Conservation (phyloP, 345 rosid genomes). For the Sapria himalayana region DNA sequence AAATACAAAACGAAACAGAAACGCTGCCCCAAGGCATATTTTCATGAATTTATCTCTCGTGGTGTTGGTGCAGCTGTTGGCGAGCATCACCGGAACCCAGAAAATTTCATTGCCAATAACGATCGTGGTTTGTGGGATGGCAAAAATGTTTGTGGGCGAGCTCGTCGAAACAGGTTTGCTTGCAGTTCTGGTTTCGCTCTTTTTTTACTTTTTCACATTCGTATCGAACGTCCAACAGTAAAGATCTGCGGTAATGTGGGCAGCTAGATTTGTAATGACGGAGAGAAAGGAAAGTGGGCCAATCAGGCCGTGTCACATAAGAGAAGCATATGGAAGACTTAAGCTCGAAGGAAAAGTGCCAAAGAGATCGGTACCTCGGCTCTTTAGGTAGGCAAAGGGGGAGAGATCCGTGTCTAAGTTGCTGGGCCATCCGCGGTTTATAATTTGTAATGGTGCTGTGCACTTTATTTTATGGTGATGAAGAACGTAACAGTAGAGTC, state of each 20-base stretch:
- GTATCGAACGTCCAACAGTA: background rate
- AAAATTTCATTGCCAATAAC: slow-evolving; percentile 64
- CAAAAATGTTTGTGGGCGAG: slow-evolving; percentile 99
- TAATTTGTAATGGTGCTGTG: too few relatives aligned
- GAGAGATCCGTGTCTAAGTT: too few relatives aligned
- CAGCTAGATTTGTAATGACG: slow-evolving; percentile 72
- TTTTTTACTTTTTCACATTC: background rate
- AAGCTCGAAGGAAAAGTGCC: slow-evolving; percentile 84
- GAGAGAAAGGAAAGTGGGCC: slow-evolving; percentile 91
- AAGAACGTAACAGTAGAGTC: too few relatives aligned
- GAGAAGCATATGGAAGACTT: slow-evolving; percentile 76
- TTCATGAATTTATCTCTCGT: slow-evolving; percentile 3
- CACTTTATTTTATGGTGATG: too few relatives aligned
- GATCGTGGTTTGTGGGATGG: slow-evolving; percentile 74
- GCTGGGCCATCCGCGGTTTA: too few relatives aligned
- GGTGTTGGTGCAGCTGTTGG: slow-evolving; percentile 38
- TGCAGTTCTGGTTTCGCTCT: background rate
- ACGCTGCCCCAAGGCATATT: too few relatives aligned
- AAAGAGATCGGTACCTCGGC: slow-evolving; percentile 68
- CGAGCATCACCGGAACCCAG: slow-evolving; percentile 65
- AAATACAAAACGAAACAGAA: too few relatives aligned
- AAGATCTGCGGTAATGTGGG: slow-evolving; percentile 4
- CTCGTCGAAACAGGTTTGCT: slow-evolving; percentile 68
- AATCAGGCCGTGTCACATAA: slow-evolving; percentile 83
- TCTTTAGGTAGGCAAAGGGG: slow-evolving; percentile 34